Conservation (phyloP, 345 rosid genomes). For the Eucalyptus curtisii region DNA sequence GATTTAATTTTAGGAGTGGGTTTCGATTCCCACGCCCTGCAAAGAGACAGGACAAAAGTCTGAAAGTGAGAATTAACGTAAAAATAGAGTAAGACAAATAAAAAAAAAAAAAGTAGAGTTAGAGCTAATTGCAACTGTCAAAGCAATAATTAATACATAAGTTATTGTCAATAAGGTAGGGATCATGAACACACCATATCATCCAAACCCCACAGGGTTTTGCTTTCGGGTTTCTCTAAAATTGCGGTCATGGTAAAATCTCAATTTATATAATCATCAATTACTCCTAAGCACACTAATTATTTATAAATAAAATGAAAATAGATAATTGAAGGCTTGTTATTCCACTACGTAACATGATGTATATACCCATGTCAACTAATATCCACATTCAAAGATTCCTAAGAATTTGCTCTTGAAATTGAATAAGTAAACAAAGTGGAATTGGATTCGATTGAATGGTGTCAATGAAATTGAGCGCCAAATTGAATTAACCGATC, state of each 20-base stretch:
- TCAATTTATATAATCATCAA: not conserved
- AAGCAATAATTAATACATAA: not conserved
- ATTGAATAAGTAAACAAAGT: not conserved
- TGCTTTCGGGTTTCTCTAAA: not conserved
- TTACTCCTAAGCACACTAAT: not conserved
- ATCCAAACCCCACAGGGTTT: not conserved
- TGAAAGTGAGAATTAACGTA: too few species aligned
- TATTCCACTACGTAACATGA: not conserved
- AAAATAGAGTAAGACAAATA: too few species aligned
- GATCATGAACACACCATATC: not conserved
- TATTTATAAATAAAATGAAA: not conserved
- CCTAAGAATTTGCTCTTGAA: not conserved
- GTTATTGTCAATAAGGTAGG: not conserved
- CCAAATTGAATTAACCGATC: not conserved
- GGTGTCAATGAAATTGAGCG: not conserved
- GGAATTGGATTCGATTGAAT: not conserved
- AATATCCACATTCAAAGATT: not conserved
- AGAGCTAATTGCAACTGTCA: rapidly evolving
- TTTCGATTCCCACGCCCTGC: too few species aligned
- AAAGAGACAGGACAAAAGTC: too few species aligned
- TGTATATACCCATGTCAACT: not conserved
- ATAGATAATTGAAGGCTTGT: not conserved
- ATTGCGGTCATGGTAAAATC: not conserved
- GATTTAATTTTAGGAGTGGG: too few species aligned
- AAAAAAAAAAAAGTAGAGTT: too few species aligned